A percentile compares a stretch with the other conserved stretches of the same genome.
Conservation (phyloP, 108 stramenopile genomes). For the Asterionellopsis glacialis region DNA sequence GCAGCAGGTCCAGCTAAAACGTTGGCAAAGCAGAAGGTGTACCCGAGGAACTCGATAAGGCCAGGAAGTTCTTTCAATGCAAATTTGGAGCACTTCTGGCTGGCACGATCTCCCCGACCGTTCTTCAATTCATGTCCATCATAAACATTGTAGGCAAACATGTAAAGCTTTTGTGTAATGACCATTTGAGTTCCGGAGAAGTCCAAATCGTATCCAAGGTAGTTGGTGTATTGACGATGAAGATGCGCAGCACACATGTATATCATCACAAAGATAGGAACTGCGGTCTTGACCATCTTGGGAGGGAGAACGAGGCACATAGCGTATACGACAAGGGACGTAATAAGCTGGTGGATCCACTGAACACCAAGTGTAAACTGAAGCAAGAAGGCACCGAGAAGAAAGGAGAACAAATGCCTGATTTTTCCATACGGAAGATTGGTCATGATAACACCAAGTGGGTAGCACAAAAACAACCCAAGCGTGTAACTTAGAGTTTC, state of each 20-base stretch:
- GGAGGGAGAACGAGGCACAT: constrained; percentile 75
- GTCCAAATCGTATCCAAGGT: constrained; percentile 94
- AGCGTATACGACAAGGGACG: constrained; percentile 80
- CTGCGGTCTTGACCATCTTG: constrained; percentile 60
- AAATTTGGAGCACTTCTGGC: constrained; percentile 77
- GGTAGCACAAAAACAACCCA: constrained; percentile 87
- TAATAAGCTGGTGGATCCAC: constrained; percentile 96
- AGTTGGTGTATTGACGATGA: constrained; percentile 93
- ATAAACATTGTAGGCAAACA: constrained; percentile 94
- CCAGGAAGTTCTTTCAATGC: constrained; percentile 78
- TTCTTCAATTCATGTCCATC: constrained; percentile 78
- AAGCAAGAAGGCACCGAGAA: constrained; percentile 85
- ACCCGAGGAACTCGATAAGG: constrained; percentile 90
- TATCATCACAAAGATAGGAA: constrained; percentile 84
- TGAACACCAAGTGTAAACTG: constrained; percentile 89
- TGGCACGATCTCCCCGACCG: constrained; percentile 60
- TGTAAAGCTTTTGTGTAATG: constrained; percentile 94
- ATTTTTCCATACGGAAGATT: constrained; percentile 72
- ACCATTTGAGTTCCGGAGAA: constrained; percentile 96
- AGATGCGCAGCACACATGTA: constrained; percentile 91
- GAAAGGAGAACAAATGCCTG: constrained; percentile 85
- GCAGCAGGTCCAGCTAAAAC: constrained; percentile 89
- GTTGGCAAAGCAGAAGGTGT: constrained; percentile 93
- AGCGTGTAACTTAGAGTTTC: constrained; percentile 83
- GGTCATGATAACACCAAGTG: constrained; percentile 83